A percentile compares a stretch with the other conserved stretches of the same genome.
These are phyloP conservation scores for Umbelopsis ramanniana DNA, from an alignment of 192 early-diverging fungal species.

Conservation along the genomic window DNA sequence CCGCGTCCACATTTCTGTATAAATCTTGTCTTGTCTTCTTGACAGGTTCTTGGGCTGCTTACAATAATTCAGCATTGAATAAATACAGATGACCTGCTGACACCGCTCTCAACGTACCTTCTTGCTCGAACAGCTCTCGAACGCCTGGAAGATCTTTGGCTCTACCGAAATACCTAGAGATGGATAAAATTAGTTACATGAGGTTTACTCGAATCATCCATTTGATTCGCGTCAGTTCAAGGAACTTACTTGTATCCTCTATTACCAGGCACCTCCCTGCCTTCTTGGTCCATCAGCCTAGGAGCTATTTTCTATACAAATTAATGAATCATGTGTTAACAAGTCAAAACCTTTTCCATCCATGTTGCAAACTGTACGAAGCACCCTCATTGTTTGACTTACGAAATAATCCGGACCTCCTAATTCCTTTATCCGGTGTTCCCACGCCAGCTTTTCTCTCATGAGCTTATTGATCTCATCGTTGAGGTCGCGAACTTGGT, in stretches of 20 bases:
- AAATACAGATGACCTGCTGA: not conserved
- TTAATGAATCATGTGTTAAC: constrained; percentile 13
- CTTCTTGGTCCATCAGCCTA: constrained; percentile 84
- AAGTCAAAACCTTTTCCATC: not conserved
- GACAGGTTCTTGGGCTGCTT: constrained; percentile 46
- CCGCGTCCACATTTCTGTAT: constrained; percentile 81
- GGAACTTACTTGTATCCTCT: constrained; percentile 83
- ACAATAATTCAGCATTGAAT: not conserved
- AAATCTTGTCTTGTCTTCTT: constrained; percentile 72
- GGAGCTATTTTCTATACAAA: constrained; percentile 64
- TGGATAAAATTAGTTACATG: not conserved
- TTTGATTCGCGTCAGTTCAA: not conserved
- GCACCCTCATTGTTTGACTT: constrained; percentile 25
- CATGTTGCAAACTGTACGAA: not conserved
- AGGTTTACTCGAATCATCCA: not conserved
- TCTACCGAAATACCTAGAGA: constrained; percentile 87
- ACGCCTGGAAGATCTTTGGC: constrained; percentile 95
- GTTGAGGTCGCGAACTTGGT: constrained; percentile 92
- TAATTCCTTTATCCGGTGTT: constrained; percentile 85
- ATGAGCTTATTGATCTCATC: constrained; percentile 96
- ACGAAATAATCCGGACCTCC: constrained; percentile 92
- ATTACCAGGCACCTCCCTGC: constrained; percentile 85
- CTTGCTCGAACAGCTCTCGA: constrained; percentile 85
- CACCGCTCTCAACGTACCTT: constrained; percentile 47
- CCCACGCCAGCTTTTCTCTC: constrained; percentile 92